Evolutionary conservation across 2,329 filamentous ascomycete genomes (phyloP).

Genomic region (Aspergillus sojae): DNA sequence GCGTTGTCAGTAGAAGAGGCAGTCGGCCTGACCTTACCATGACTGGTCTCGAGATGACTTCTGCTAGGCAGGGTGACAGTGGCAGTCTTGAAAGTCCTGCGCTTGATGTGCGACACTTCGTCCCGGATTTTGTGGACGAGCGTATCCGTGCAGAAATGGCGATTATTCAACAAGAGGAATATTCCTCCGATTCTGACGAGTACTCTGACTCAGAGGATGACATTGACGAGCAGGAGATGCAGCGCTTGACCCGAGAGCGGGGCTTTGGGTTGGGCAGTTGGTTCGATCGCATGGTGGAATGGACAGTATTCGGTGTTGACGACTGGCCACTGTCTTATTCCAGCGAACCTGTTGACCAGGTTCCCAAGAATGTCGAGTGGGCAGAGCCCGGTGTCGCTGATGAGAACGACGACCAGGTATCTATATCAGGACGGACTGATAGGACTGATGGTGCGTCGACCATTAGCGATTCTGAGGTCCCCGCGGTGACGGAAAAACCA

Average conservation of each 20-base stretch:
- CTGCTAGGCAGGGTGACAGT: not conserved
- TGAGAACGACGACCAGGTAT: conserved; percentile 7
- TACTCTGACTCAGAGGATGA: conserved; percentile 26
- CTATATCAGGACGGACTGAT: conserved; percentile 23
- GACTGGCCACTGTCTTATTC: conserved; percentile 37
- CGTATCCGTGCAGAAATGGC: conserved; percentile 43
- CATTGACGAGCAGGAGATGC: conserved; percentile 57
- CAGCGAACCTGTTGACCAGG: conserved; percentile 1
- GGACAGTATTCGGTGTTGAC: conserved; percentile 58
- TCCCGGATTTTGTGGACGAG: conserved; percentile 56
- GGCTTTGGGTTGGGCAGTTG: conserved; percentile 59
- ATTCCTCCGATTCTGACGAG: conserved; percentile 19
- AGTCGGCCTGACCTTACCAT: conserved; percentile 27
- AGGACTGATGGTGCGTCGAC: conserved; percentile 25
- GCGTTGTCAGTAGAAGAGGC: conserved; percentile 33
- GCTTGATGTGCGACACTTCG: conserved; percentile 22
- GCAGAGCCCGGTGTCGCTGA: not conserved
- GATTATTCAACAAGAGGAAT: conserved; percentile 29
- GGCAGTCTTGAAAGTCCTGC: conserved; percentile 2
- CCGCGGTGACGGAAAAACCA: conserved; percentile 35
- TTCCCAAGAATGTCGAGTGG: conserved; percentile 1
- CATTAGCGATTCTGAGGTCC: conserved; percentile 31
- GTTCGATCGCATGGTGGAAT: conserved; percentile 61
- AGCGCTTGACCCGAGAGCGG: conserved; percentile 53
- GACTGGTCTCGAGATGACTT: conserved; percentile 21